Evolutionary conservation across 768 basidiomycete genomes (phyloP), one percentile per base, ranked within the genome.

Genomic region (Pleurotus djamor): DNA sequence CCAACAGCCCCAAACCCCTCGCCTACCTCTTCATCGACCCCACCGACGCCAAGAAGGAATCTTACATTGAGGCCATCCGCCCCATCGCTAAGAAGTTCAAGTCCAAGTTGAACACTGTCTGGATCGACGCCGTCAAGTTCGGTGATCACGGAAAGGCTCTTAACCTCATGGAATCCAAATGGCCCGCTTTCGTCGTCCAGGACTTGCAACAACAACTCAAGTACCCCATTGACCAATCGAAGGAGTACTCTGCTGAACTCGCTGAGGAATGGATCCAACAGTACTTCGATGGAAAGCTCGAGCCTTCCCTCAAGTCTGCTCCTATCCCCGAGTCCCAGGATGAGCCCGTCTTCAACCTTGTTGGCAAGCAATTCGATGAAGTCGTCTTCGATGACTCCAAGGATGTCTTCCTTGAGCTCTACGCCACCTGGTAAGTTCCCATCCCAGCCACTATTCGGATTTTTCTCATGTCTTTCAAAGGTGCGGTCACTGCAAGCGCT

Each of bases 321-420:
- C 86, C 92, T 41, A 82, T 96, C 65, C 96, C 96, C 5, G 86
- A 85, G 59, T 74, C 76, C 37, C 95, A 98, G 73, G 84, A 91
- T 60, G 93, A 92, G 71, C 82, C 80, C 59, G 95, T 96, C 57
- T 89, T 82, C 74, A 83, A 80, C 52, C 77, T 99, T 32, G 96
- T 98, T 56, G 87, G 92, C 62, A 90, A 92, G 72, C 85, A 89
- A 64, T 98, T 98, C 64, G 94, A 98, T 2, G 77, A 92, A 52
- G 79, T 95, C 54, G 89, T 92, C 36, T 86, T 84, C 61, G 92
- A 97, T 69, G 91, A 94, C 63, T 77, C 78, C 59, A 97, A 97
- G 78, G 96, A 98, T 70, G 89, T 98, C 67, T 94, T 99, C 67
- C 80, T 98, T 64, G 96, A 98, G 75, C 96, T 99, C 76, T 98